phyloP scores from a whole-genome alignment of 2,329 filamentous ascomycete genomes.

The Claviceps fusiformis region DNA sequence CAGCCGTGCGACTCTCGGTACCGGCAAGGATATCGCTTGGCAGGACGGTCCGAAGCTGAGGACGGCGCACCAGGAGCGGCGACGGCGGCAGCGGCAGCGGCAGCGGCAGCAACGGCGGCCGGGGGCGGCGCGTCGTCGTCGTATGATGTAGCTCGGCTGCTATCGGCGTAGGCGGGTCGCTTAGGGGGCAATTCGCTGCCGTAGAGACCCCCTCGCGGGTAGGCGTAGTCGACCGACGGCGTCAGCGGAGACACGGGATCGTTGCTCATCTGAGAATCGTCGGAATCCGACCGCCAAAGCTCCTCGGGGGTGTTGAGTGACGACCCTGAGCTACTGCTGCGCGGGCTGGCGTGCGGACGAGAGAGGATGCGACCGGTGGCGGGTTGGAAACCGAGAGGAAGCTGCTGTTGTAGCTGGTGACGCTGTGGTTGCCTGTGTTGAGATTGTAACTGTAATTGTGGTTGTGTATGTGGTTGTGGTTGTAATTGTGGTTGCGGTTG shows the following conservation, averaged over 20 bases:
- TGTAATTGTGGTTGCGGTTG: too few relatives aligned
- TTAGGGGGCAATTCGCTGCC: slow-evolving; percentile 22
- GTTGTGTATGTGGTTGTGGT: too few relatives aligned
- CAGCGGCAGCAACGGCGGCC: slow-evolving; percentile 16
- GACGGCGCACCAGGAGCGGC: not conserved
- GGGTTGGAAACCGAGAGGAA: slow-evolving; percentile 19
- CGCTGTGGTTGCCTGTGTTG: too few relatives aligned
- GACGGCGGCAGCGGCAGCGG: too few relatives aligned
- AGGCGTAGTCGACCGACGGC: slow-evolving; percentile 32
- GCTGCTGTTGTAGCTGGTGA: not conserved
- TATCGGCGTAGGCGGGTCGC: slow-evolving; percentile 27
- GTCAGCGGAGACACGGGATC: slow-evolving; percentile 43
- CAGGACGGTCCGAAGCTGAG: slow-evolving; percentile 28
- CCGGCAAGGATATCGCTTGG: slow-evolving; percentile 62
- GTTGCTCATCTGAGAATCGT: slow-evolving; percentile 44
- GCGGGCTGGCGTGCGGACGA: slow-evolving; percentile 21
- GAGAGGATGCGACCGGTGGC: slow-evolving; percentile 18
- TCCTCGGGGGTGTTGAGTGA: slow-evolving; percentile 37
- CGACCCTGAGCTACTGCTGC: slow-evolving; percentile 24
- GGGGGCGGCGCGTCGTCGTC: slow-evolving; percentile 32
- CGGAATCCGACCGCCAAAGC: slow-evolving; percentile 46
- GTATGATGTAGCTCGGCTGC: slow-evolving; percentile 35
- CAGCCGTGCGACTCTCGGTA: slow-evolving; percentile 59
- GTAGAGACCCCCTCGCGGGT: slow-evolving; percentile 26
- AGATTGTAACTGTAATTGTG: too few relatives aligned